phyloP scores from a whole-genome alignment of 805 yeast species.

The Wickerhamomyces pijperi region DNA sequence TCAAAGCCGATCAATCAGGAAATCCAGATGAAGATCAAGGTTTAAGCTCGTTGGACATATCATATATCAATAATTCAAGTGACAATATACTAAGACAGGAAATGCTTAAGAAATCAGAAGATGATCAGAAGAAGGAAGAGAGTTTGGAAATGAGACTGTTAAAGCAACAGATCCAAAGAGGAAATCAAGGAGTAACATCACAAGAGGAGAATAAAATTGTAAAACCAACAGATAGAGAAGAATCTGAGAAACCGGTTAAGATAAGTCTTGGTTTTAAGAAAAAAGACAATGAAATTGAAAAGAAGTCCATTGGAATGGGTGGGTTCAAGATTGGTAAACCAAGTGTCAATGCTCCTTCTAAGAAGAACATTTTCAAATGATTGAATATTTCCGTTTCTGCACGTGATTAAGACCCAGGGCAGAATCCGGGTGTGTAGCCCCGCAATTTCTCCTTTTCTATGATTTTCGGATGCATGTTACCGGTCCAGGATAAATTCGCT shows the following conservation, averaged over 20 bases:
- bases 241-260: constrained; percentile 4
- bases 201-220: constrained; percentile 3
- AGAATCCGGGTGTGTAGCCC: too few species aligned
- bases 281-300: not conserved
- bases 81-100: constrained; percentile 32
- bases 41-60: constrained; percentile 30
- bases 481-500: too few species aligned
- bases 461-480: too few species aligned
- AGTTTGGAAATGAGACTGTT: constrained; percentile 30
- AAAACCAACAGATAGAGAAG: not conserved
- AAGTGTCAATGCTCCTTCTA: not conserved
- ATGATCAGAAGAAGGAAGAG: constrained; percentile 32
- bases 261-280: constrained; percentile 9
- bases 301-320: not conserved
- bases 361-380: not conserved
- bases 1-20: constrained; percentile 23
- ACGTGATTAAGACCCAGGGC: too few species aligned
- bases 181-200: too few species aligned
- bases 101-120: constrained; percentile 24
- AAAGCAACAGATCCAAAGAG: constrained; percentile 42
- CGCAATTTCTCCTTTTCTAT: too few species aligned
- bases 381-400: too few species aligned
- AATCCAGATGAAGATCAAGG: constrained; percentile 7
- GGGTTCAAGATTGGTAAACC: not conserved
- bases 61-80: constrained; percentile 46